Conservation (phyloP, 106 monocot species). For the Cymbidium sinense region DNA sequence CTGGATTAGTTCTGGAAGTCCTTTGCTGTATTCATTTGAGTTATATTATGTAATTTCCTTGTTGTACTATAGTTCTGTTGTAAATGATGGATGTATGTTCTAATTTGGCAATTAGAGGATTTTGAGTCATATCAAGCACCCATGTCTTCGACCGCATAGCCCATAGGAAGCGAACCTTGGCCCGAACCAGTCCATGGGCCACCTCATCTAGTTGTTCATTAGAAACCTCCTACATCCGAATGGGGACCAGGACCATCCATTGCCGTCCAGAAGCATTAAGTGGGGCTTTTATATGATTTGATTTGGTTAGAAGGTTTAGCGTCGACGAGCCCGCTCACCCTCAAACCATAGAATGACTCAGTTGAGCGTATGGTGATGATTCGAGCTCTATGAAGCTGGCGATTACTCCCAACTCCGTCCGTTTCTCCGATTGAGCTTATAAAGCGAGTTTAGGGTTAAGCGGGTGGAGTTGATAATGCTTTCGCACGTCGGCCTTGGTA, state of each 20-base stretch:
- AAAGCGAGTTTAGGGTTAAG: neutral
- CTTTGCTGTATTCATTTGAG: too few relatives aligned
- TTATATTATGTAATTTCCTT: too few relatives aligned
- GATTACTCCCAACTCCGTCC: neutral
- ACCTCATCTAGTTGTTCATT: conserved; percentile 26
- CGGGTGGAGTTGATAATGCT: neutral
- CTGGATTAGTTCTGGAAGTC: too few relatives aligned
- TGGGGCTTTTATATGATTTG: neutral
- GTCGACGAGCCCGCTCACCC: conserved; percentile 10
- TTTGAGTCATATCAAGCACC: too few relatives aligned
- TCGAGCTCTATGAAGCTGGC: conserved; percentile 12
- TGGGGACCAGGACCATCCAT: conserved; percentile 13
- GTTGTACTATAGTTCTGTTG: too few relatives aligned
- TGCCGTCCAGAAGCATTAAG: neutral
- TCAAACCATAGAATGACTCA: neutral
- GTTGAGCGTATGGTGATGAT: neutral
- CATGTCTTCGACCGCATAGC: conserved; percentile 20
- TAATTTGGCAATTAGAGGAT: too few relatives aligned
- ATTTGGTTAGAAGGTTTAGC: neutral
- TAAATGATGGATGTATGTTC: too few relatives aligned
- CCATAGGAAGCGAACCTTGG: conserved; percentile 25
- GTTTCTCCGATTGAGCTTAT: neutral
- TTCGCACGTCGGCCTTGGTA: neutral
- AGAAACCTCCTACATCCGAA: conserved; percentile 37
- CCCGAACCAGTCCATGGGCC: conserved; percentile 21